A percentile compares a stretch with the other conserved stretches of the same genome.
Evolutionary conservation across 2,329 filamentous ascomycete genomes (phyloP).

Genomic region (Fulvia fulva): DNA sequence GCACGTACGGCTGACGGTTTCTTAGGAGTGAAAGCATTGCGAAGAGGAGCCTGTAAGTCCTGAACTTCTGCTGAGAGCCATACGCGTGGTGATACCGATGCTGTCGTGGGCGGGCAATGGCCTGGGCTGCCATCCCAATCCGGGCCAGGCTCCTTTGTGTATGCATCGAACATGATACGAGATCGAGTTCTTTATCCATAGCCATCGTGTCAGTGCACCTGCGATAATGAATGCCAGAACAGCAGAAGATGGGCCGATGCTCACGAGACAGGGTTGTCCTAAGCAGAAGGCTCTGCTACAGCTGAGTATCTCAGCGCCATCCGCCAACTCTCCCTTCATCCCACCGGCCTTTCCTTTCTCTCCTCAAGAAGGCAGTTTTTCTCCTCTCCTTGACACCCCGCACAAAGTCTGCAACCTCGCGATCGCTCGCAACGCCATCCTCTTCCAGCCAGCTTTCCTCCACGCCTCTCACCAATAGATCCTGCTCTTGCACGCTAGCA

Average conservation of each 20-base stretch:
- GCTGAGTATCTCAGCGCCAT: constrained; percentile 65
- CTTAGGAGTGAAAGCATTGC: not conserved
- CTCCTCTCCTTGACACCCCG: constrained; percentile 74
- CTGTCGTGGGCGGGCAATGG: too few relatives aligned
- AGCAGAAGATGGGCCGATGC: too few relatives aligned
- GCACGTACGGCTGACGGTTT: not conserved
- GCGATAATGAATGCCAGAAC: too few relatives aligned
- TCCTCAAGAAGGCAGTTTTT: constrained; percentile 71
- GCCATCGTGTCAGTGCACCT: too few relatives aligned
- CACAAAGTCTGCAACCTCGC: constrained; percentile 83
- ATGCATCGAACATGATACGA: too few relatives aligned
- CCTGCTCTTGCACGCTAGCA: constrained; percentile 77
- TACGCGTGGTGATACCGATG: too few relatives aligned
- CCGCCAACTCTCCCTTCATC: constrained; percentile 93
- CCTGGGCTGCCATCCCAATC: too few relatives aligned
- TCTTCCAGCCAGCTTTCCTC: constrained; percentile 90
- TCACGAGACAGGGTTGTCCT: too few relatives aligned
- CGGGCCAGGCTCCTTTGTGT: too few relatives aligned
- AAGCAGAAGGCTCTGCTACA: too few relatives aligned
- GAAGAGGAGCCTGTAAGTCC: not conserved
- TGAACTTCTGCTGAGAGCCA: not conserved
- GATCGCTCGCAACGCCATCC: constrained; percentile 61
- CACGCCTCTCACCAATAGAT: constrained; percentile 71
- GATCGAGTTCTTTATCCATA: too few relatives aligned
- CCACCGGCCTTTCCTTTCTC: constrained; percentile 88